These are phyloP conservation scores for Chaetomidium leptoderma DNA, from an alignment of 495 filamentous ascomycete genomes.

Conservation along the genomic window DNA sequence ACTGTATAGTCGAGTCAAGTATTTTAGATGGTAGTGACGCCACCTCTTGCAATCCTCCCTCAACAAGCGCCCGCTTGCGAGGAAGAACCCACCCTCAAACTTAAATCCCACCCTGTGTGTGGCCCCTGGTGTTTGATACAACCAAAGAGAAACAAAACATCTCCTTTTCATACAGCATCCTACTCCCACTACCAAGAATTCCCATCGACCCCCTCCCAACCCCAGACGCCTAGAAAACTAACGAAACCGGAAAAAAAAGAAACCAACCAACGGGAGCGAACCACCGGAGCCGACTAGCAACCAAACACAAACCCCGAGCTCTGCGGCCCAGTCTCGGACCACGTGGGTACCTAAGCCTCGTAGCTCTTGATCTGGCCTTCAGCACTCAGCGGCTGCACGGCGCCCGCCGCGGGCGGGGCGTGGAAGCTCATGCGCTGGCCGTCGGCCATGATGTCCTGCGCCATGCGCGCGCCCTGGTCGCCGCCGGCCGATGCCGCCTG, in stretches of 20 bases:
- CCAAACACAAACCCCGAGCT: neutral
- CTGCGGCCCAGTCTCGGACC: neutral
- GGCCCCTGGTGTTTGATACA: constrained; percentile 4
- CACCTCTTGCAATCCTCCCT: neutral
- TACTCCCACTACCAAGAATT: constrained; percentile 6
- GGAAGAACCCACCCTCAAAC: neutral
- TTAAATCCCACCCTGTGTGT: neutral
- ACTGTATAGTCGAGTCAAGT: too few relatives aligned
- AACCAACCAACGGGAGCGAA: too few relatives aligned
- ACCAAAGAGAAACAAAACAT: neutral
- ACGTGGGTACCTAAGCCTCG: constrained; percentile 35
- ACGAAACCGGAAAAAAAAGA: constrained; percentile 2
- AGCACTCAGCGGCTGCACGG: constrained; percentile 62
- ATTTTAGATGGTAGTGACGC: too few relatives aligned
- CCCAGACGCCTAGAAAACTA: constrained; percentile 12
- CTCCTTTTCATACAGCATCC: constrained; percentile 15
- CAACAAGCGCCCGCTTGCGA: neutral
- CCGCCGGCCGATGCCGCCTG: constrained; percentile 56
- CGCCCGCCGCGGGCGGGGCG: constrained; percentile 40
- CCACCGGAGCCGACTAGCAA: neutral
- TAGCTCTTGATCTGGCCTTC: constrained; percentile 54
- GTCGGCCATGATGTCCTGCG: constrained; percentile 43
- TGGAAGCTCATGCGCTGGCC: constrained; percentile 61
- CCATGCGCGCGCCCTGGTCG: constrained; percentile 55
- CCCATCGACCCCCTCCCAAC: constrained; percentile 3